phyloP scores from a whole-genome alignment of 768 basidiomycete genomes.

The Russula abietina region DNA sequence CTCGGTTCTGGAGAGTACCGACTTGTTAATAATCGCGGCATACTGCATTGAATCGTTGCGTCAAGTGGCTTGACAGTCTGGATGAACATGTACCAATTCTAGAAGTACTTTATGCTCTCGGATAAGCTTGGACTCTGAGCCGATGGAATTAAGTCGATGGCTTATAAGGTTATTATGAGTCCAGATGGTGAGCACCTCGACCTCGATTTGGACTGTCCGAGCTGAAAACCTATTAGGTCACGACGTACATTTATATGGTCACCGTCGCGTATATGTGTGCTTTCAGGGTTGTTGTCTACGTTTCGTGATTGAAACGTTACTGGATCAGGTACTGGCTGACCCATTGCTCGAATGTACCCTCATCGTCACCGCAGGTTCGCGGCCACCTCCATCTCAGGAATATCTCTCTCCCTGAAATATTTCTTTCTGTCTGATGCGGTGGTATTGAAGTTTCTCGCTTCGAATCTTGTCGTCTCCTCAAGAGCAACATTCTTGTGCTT shows the following conservation, averaged over 20 bases:
- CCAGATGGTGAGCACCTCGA: conserved; percentile 44
- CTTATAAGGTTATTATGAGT: conserved; percentile 44
- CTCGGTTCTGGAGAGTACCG: conserved; percentile 39
- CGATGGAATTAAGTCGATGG: not conserved
- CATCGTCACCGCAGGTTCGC: conserved; percentile 44
- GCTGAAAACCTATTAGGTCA: conserved; percentile 32
- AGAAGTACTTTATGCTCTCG: conserved; percentile 37
- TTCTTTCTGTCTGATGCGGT: conserved; percentile 74
- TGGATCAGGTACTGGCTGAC: too few species aligned
- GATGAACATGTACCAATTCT: conserved; percentile 53
- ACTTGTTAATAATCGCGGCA: conserved; percentile 51
- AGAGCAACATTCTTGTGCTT: conserved; percentile 57
- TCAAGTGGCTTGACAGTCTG: conserved; percentile 54
- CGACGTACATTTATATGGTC: conserved; percentile 50
- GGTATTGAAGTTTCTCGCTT: conserved; percentile 69
- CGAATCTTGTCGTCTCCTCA: conserved; percentile 55
- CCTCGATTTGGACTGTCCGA: not conserved
- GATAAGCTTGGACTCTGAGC: not conserved
- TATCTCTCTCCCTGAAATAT: conserved; percentile 66
- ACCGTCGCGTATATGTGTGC: conserved; percentile 44
- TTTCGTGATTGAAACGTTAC: not conserved
- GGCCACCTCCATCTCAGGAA: conserved; percentile 61
- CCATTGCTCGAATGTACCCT: not conserved
- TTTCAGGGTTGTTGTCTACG: not conserved
- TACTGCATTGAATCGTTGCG: conserved; percentile 53